Evolutionary conservation across 2,329 filamentous ascomycete species (phyloP).

Genomic region (Diaporthe sp.): DNA sequence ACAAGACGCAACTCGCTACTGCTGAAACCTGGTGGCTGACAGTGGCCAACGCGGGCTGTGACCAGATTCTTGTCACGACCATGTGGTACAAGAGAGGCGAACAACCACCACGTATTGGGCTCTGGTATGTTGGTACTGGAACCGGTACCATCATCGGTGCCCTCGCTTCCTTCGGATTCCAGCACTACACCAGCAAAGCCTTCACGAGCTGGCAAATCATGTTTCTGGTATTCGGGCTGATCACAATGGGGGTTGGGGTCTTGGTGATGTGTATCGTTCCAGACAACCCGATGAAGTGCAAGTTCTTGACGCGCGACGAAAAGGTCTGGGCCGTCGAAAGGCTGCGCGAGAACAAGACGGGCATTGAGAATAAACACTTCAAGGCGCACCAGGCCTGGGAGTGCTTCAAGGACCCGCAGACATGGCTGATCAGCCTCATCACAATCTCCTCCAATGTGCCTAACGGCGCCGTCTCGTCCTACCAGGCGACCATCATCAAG

Average conservation of each 20-base stretch:
- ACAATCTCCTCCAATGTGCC: slow-evolving; percentile 42
- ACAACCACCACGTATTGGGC: slow-evolving; percentile 49
- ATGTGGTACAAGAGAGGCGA: slow-evolving; percentile 54
- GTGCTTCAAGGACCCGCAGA: slow-evolving; percentile 40
- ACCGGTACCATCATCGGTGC: slow-evolving; percentile 49
- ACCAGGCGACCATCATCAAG: slow-evolving; percentile 43
- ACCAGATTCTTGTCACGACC: slow-evolving; percentile 35
- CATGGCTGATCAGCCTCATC: slow-evolving; percentile 43
- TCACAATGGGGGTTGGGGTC: slow-evolving; percentile 36
- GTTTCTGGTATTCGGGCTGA: slow-evolving; percentile 40
- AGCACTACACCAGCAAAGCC: slow-evolving; percentile 44
- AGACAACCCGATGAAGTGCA: slow-evolving; percentile 36
- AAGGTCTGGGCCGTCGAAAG: slow-evolving; percentile 52
- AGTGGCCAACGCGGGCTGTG: neutral
- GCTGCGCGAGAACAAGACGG: slow-evolving; percentile 75
- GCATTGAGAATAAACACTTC: slow-evolving; percentile 78
- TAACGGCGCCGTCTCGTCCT: slow-evolving; percentile 43
- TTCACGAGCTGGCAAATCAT: slow-evolving; percentile 44
- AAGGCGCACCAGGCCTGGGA: slow-evolving; percentile 70
- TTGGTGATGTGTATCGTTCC: slow-evolving; percentile 39
- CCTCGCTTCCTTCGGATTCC: slow-evolving; percentile 49
- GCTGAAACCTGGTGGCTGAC: neutral
- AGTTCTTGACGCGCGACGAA: slow-evolving; percentile 36
- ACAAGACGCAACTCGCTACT: neutral
- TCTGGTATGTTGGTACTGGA: slow-evolving; percentile 53